A percentile compares a stretch with the other conserved stretches of the same genome.
phyloP scores from a whole-genome alignment of 2,329 filamentous ascomycete genomes.

The Calonectria pteridis region DNA sequence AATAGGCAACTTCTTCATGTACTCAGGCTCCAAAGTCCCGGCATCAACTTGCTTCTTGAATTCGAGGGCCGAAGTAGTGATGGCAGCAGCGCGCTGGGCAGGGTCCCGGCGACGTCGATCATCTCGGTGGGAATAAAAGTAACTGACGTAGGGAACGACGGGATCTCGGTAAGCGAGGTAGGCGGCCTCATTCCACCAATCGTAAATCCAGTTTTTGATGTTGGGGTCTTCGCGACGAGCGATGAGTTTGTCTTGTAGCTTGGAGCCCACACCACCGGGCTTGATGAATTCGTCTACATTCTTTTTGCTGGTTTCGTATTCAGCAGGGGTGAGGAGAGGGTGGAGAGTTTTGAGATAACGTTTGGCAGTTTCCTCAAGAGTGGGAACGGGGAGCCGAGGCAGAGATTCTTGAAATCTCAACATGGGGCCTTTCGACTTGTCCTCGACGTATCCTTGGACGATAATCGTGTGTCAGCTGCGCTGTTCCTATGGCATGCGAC shows the following conservation, averaged over 20 bases:
- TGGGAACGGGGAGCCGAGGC: constrained; percentile 81
- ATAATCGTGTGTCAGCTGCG: constrained; percentile 35
- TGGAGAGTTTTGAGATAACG: constrained; percentile 86
- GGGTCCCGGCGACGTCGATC: constrained; percentile 90
- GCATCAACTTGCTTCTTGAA: constrained; percentile 94
- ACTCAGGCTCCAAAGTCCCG: constrained; percentile 91
- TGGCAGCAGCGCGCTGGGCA: constrained; percentile 91
- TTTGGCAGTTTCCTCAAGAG: constrained; percentile 83
- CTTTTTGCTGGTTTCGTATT: constrained; percentile 80
- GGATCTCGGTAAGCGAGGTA: constrained; percentile 96
- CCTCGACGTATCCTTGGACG: constrained; percentile 79
- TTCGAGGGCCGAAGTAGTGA: constrained; percentile 86
- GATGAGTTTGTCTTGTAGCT: constrained; percentile 88
- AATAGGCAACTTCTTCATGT: constrained; percentile 97
- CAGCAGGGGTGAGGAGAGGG: constrained; percentile 76
- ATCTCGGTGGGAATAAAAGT: constrained; percentile 99
- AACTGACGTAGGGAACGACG: constrained; percentile 97
- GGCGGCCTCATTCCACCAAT: constrained; percentile 98
- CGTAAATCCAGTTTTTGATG: constrained; percentile 92
- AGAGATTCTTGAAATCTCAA: constrained; percentile 89
- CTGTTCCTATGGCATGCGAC: background rate
- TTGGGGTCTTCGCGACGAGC: constrained; percentile 84
- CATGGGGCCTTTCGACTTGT: constrained; percentile 83
- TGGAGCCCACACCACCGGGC: constrained; percentile 85
- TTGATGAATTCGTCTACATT: constrained; percentile 90